Base-by-base conservation (phyloP, 225 moss, liverwort and hornwort species). In the Physcomitrium patens region DNA sequence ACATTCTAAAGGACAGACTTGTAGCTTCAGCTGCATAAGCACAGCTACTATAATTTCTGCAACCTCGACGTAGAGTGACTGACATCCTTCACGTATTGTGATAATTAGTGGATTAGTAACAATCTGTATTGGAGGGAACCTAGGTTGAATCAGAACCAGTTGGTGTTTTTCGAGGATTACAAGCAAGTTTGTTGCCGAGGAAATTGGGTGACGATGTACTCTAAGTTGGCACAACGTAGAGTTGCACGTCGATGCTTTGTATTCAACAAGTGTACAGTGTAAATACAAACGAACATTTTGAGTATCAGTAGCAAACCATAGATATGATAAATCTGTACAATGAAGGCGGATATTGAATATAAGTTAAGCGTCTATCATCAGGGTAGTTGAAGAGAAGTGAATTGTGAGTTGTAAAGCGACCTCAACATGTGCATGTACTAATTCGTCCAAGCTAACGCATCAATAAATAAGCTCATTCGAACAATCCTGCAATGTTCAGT, bases 21-120 rank as follows among this genome's bases (percentile, higher is more conserved):
- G 73, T 73, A 7, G 73, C 73, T 52, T 73, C 73, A 42, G 73
- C 73, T 51, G 73, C 73, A 5, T 73, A 54, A 73, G 41, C 50
- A 64, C 1, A 37, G 5, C 15, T 1, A 28, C 27, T 48, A 48
- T 10, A 18, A 37, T 8, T 50, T 26, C 19, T 61, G 54, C 27
- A 28, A 66, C 46, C 46, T 66, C 41, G 43, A 18, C 17, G 31
- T 37, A 4, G 31, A 8, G 7, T 19, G 18, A 19, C 7, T 55
- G 54, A 55, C 10, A 31, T 37, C 31, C 10, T 31, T 27, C 26
- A 5, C 26, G 60, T 20, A 12, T 23, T 31, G 8, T 60, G 23
- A 37, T 27, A 5, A 60, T 13, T 23, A 23, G 20, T 60, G 26
- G 3, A 4, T 23, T 12, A 4, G 60, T 20, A 2, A 60, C 28